Evolutionary conservation across 331 rosid genomes (phyloP), one percentile per base, ranked within the genome.

Genomic region (Prunus yedoensis): DNA sequence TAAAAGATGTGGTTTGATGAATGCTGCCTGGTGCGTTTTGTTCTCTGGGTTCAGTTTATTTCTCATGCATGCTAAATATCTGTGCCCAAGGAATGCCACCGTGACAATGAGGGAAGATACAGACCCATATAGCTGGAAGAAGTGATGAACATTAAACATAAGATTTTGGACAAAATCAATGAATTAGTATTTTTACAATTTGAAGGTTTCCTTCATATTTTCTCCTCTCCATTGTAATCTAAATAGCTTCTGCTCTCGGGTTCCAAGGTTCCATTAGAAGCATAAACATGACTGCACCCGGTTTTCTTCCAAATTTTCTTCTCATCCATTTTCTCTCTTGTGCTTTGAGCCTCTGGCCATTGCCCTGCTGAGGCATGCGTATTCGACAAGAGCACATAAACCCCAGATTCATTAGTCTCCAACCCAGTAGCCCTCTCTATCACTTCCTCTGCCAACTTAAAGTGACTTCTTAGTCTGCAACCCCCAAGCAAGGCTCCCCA

Each of bases 401-500:
- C 64, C 53, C 63, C 71, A 20, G 63, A 30, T 74, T 74, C 28
- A 41, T 35, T 38, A 2, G 78, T 30, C 49, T 51, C 52, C 53
- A 64, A 64, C n/a, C n/a, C 51, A 0, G 41, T 74, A 7, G 54
- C 78, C 32, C 6, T 32, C 51, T 64, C 45, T 0, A 35, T 74
- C 64, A 64, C 64, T 64, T 74, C 65, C 53, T 9, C 28, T 5
- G 78, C 71, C 71, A 74, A 32, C 38, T 30, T 50, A 11, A 63
- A 43, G 5, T 49, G 60, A 38, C 41, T 5, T n/a, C 20, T 49
- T 15, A 32, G 43, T 63, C 53, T 74, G 78, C 53, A 74, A 35
- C 64, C 72, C 12, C 71, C 71, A 61, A 74, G 77, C 21, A 74
- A 61, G 12, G 70, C 30, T 6, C 77, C 77, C 70, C 70, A 61